These are phyloP conservation scores for Phytophthora nicotianae DNA, from an alignment of 352 stramenopile species.

Conservation along the genomic window DNA sequence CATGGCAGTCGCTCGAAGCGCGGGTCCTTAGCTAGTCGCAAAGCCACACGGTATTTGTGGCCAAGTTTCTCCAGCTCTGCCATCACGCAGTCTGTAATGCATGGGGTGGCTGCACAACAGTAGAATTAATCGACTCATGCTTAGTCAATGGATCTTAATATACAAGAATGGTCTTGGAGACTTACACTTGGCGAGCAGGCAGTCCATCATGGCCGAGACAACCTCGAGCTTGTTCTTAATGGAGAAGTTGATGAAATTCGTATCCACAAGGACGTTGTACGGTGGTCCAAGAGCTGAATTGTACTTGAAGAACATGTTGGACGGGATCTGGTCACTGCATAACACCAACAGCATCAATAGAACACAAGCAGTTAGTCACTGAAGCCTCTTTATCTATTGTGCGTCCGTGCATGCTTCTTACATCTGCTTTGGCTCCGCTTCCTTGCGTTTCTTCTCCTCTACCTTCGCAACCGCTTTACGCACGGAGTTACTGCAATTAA, in stretches of 20 bases:
- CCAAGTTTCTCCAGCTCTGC: constrained; percentile 99
- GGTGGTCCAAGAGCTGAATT: constrained; percentile 98
- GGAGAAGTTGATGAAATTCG: constrained; percentile 99
- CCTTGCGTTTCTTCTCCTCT: constrained; percentile 91
- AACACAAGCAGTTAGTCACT: constrained; percentile 23
- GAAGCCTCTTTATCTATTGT: not conserved
- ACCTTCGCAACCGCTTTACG: constrained; percentile 75
- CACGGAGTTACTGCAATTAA: constrained; percentile 69
- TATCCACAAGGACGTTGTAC: constrained; percentile 99
- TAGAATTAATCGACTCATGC: not conserved
- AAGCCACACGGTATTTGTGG: constrained; percentile 95
- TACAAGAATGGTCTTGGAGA: not conserved
- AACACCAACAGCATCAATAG: not conserved
- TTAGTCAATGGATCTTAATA: constrained; percentile 1
- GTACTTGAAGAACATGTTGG: constrained; percentile 99
- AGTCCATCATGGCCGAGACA: constrained; percentile 99
- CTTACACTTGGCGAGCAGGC: constrained; percentile 98
- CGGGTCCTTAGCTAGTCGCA: constrained; percentile 97
- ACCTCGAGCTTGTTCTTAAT: constrained; percentile 99
- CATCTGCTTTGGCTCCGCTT: constrained; percentile 94
- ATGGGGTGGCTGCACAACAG: constrained; percentile 78
- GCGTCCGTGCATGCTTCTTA: constrained; percentile 22
- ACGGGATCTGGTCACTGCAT: constrained; percentile 94
- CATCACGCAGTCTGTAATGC: constrained; percentile 99
- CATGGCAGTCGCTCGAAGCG: constrained; percentile 98